Conservation (phyloP, 148 eudicot species). For the Linanthus parryae region DNA sequence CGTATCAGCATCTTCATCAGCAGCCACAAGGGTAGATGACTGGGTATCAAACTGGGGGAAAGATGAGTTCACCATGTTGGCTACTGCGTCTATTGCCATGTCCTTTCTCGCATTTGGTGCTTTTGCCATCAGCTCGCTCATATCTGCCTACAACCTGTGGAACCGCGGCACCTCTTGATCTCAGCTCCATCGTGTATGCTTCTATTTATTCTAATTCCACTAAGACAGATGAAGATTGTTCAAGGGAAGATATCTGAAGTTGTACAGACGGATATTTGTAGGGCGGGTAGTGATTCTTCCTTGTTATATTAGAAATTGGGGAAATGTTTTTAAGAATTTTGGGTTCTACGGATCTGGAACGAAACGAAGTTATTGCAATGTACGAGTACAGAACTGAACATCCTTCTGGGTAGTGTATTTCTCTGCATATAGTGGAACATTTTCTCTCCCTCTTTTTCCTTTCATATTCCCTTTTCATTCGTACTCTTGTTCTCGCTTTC, state of each 20-base stretch:
- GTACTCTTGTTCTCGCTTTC: no score
- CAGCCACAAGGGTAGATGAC: slow-evolving; percentile 76
- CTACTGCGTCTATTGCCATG: slow-evolving; percentile 71
- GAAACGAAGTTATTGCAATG: no score
- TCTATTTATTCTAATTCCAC: neutral
- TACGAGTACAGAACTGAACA: no score
- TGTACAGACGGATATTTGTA: slow-evolving; percentile 14
- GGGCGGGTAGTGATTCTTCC: no score
- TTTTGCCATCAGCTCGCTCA: slow-evolving; percentile 77
- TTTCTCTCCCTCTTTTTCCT: no score
- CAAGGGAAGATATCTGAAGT: neutral
- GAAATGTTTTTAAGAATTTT: no score
- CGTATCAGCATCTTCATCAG: slow-evolving; percentile 85
- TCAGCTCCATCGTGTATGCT: neutral
- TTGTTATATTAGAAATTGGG: no score
- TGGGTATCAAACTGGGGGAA: slow-evolving; percentile 93
- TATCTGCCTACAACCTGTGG: slow-evolving; percentile 81
- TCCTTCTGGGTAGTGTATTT: no score
- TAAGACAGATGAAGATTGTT: neutral
- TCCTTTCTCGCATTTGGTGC: slow-evolving; percentile 76
- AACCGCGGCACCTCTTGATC: slow-evolving; percentile 42
- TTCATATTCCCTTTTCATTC: no score
- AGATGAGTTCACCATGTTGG: slow-evolving; percentile 75
- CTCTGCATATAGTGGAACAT: no score
- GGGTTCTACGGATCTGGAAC: no score